These are phyloP conservation scores for Microbotryomycetes sp. DNA, from an alignment of 1,284 basidiomycete genomes.

Conservation along the genomic window DNA sequence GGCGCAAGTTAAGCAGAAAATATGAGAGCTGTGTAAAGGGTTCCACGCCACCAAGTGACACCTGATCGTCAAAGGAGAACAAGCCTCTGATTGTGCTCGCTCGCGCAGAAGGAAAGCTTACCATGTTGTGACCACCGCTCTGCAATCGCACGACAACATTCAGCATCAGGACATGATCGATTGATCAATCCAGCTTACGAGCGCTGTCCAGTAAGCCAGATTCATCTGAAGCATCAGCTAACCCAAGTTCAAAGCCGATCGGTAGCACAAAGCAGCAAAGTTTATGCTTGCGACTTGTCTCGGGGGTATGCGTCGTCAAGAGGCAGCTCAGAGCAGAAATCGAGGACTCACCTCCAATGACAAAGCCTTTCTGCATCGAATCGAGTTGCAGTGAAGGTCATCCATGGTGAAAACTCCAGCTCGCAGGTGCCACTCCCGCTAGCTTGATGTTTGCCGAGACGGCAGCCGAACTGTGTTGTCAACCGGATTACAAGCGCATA, in stretches of 20 bases:
- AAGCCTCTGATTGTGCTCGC: not conserved
- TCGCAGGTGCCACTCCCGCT: too few species aligned
- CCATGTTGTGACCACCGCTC: conserved; percentile 32
- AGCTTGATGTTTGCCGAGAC: too few species aligned
- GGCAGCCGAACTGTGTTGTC: too few species aligned
- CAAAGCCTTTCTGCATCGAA: conserved; percentile 25
- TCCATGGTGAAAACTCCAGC: too few species aligned
- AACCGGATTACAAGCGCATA: too few species aligned
- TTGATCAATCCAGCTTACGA: not conserved
- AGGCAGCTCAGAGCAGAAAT: too few species aligned
- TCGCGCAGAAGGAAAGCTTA: not conserved
- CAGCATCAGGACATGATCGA: not conserved
- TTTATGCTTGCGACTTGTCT: too few species aligned
- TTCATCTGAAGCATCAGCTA: too few species aligned
- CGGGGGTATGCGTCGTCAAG: too few species aligned
- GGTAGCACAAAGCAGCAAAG: not conserved
- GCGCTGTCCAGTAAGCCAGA: not conserved
- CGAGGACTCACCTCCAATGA: conserved; percentile 15
- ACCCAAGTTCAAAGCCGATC: too few species aligned
- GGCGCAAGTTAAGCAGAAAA: conserved; percentile 63
- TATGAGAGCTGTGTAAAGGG: conserved; percentile 1
- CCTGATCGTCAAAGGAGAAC: not conserved
- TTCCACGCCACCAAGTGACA: not conserved
- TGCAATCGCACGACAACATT: not conserved
- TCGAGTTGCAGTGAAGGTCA: conserved; percentile 26